Evolutionary conservation across 1,139 yeast genomes (phyloP), one percentile per base, ranked within the genome.

Genomic region (Kurtzmaniella quercitrusa): DNA sequence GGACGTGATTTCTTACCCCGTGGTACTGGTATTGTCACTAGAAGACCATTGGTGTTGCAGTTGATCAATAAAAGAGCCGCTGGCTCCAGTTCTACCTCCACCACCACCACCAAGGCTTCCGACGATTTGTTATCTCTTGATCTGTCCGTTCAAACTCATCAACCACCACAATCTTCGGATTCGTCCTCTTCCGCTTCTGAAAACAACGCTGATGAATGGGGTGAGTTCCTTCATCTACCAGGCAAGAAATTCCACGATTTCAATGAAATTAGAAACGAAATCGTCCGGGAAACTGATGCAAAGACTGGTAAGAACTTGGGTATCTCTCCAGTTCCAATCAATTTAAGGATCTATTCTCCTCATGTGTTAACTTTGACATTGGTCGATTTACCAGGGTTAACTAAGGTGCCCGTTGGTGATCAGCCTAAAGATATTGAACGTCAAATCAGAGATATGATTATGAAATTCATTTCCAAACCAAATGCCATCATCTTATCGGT

Each of bases 361-460:
- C 93, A 91, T 60, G 98, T 93, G 42, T 75, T 93, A 59, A 93
- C 98, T 12, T 79, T 93, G 65, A 94, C 99, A 2, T 78, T 93
- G 59, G 98, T 93, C 38, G 99, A 93, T 73, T 77, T 93, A 56
- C 99, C 99, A 12, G 99, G 99, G 49, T 77, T 94, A 59, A 93
- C 99, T 25, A 93, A 93, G 66, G 98, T 94, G 37, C 98, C 99
- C n/a, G 98, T 93, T 41, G 99, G 99, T 40, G 98, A 93, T 65
- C 99, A 93, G 68, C 99, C 99, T 44, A 88, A 86, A 62, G 98
- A 93, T 65, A 93, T 93, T 53, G 99, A 93, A 72, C 83, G 80
- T 52, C 96, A 88, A 66, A 94, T 93, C 56, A 83, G 87, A 60
- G 96, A 91, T 51, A 93, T 93, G 98, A 75, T 93, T 47, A 75